These are phyloP conservation scores for Phytopythium chamaehyphon DNA, from an alignment of 352 stramenopile species.

Conservation along the genomic window DNA sequence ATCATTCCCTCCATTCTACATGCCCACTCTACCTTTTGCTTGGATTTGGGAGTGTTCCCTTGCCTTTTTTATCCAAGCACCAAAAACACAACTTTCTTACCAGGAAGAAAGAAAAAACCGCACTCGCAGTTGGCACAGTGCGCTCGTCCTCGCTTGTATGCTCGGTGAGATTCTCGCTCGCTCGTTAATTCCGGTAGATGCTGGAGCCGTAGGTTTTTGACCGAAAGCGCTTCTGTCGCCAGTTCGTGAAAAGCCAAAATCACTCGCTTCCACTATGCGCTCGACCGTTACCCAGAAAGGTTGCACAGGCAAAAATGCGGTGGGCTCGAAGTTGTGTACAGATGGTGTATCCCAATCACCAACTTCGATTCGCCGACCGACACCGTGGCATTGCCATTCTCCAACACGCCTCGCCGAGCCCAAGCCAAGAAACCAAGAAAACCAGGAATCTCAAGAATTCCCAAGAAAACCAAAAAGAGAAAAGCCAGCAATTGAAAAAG, in stretches of 20 bases:
- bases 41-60: no score
- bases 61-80: no score
- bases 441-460: no score
- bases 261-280: conserved; percentile 1
- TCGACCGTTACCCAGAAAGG: conserved; percentile 5
- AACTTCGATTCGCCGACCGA: conserved; percentile 6
- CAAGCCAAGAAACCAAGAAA: conserved; percentile 3
- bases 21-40: no score
- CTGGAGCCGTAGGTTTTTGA: no score
- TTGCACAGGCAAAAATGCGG: conserved; percentile 7
- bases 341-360: conserved; percentile 22
- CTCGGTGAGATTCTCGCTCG: no score
- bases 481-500: conserved; percentile 4
- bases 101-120: no score
- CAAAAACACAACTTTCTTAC: no score
- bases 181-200: no score
- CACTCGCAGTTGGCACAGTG: no score
- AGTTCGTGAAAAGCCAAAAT: background rate
- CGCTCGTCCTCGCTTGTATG: no score
- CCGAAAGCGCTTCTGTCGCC: background rate
- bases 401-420: conserved; percentile 14
- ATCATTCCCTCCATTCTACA: no score
- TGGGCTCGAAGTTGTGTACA: conserved; percentile 17
- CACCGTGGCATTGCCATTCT: conserved; percentile 17
- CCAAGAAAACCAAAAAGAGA: conserved; percentile 4